A percentile compares a stretch with the other conserved stretches of the same genome.
Evolutionary conservation across 176 grass and related monocot genomes (phyloP).

Genomic region (Zea luxurians): DNA sequence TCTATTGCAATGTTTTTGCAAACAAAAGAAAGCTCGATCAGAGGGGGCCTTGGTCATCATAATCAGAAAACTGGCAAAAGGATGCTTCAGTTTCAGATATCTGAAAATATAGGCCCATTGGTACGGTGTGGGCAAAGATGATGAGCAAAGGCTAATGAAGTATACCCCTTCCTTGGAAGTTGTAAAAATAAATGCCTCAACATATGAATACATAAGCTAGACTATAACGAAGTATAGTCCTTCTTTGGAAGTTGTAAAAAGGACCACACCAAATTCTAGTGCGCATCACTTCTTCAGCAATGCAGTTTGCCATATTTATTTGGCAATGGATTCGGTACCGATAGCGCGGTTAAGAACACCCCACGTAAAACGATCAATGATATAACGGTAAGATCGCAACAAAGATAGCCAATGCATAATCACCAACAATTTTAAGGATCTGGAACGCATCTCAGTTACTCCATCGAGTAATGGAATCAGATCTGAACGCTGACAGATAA

Average conservation of each 20-base stretch:
- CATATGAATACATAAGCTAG: too few relatives aligned
- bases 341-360: neutral
- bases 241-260: neutral
- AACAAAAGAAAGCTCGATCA: constrained; percentile 28
- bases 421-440: neutral
- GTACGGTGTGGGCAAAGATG: too few relatives aligned
- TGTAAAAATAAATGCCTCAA: neutral
- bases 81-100: neutral
- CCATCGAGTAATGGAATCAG: neutral
- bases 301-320: neutral
- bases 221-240: neutral
- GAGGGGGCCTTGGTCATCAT: neutral
- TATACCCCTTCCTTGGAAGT: neutral
- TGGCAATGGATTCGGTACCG: neutral
- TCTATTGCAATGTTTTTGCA: constrained; percentile 43
- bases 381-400: neutral
- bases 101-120: neutral
- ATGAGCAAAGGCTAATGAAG: too few relatives aligned
- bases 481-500: neutral
- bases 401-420: neutral
- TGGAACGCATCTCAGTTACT: constrained; percentile 3
- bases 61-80: neutral
- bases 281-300: neutral
- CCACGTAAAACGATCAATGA: neutral
- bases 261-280: neutral